Evolutionary conservation across 2,329 filamentous ascomycete species (phyloP), one percentile per base, ranked within the genome.

Genomic region (Chaetomium olivaceum): DNA sequence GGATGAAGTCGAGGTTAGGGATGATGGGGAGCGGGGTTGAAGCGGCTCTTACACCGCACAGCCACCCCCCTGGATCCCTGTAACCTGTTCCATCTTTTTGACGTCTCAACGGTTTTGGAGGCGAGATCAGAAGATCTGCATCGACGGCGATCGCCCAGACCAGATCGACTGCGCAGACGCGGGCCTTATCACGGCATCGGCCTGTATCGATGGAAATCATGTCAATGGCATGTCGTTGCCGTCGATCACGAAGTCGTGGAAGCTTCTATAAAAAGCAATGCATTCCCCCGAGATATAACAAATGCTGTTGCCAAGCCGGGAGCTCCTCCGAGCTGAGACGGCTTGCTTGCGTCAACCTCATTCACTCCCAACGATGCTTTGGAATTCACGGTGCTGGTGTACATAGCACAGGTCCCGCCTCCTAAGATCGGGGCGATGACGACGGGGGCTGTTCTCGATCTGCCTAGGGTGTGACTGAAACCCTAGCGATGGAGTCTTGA

Each of bases 391-490:
- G 4, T 33, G 19, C 57, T 33, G 43, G 11, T 11, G 39, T 5
- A n/a, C n/a, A n/a, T n/a, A 43, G 39, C 39, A 43, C 39, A n/a
- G 16, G 16, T 12, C 19, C 29, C 29, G 8, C 33, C 33, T 36
- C 33, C 11, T 29, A 6, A 36, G 8, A 16, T 29, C 50, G 31
- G n/a, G 31, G 58, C 31, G 48, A 11, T 27, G 21, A 58, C 33
- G 31, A 29, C 48, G 29, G 48, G 48, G 27, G 48, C 29, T 54
- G 8, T 61, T 25, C 27, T 43, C 19, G 27, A 5, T 11, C 19
- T 11, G 73, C 70, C 56, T 73, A 69, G 61, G 75, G 74, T 3
- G 79, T 75, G 2, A 72, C 68, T 8, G 79, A 79, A 23, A 71
- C 69, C 8, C 61, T 39, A 0, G 79, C 46, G 39, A 31, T 48